phyloP scores from a whole-genome alignment of 352 stramenopile genomes.

The Phytophthora ramorum region DNA sequence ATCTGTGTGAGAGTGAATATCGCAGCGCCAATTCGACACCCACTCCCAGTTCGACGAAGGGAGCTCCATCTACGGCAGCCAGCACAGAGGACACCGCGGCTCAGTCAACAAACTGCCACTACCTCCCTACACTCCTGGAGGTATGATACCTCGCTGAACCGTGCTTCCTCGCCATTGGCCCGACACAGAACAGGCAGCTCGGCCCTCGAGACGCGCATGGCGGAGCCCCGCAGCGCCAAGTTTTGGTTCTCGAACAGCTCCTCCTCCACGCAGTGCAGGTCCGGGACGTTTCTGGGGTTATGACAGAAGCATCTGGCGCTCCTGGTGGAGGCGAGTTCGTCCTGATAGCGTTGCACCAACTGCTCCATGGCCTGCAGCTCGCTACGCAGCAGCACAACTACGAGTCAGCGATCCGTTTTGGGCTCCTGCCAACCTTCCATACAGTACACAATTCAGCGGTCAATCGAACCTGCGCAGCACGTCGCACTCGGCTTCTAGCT shows the following conservation, averaged over 20 bases:
- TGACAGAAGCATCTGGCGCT: neutral
- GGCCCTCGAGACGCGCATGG: constrained; percentile 10
- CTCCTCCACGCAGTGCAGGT: constrained; percentile 48
- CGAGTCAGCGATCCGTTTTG: neutral
- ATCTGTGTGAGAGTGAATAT: constrained; percentile 59
- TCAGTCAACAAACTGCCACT: neutral
- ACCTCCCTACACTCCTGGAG: neutral
- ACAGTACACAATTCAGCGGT: neutral
- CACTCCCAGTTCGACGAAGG: constrained; percentile 69
- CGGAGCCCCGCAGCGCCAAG: constrained; percentile 43
- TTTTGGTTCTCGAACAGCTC: constrained; percentile 68
- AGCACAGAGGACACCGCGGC: neutral
- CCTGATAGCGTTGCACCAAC: constrained; percentile 70
- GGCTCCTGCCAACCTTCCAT: neutral
- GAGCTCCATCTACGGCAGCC: constrained; percentile 42
- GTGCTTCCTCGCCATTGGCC: constrained; percentile 36
- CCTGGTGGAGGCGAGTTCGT: constrained; percentile 41
- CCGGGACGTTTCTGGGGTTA: constrained; percentile 14
- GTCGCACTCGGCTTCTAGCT: constrained; percentile 45
- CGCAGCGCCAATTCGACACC: constrained; percentile 57
- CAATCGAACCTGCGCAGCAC: constrained; percentile 41
- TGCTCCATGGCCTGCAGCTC: constrained; percentile 65
- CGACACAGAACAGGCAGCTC: constrained; percentile 37
- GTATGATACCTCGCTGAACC: constrained; percentile 48
- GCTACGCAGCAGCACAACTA: constrained; percentile 24